Percentiles rank a stretch among this genome's conserved stretches.
phyloP scores from a whole-genome alignment of 257 asterid species.

The Hygrophila difformis region DNA sequence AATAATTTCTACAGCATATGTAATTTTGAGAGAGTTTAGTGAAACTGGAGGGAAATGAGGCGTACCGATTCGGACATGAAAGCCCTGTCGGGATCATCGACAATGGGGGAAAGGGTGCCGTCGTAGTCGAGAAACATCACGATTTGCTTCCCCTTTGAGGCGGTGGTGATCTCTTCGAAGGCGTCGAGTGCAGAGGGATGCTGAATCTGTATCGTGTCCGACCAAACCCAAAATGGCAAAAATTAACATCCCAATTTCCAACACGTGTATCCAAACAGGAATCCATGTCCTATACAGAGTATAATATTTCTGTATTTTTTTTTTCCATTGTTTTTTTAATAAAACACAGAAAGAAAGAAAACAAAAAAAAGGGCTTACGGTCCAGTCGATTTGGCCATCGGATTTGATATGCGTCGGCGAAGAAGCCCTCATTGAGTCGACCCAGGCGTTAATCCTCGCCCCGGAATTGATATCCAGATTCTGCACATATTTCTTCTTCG shows the following conservation, averaged over 20 bases:
- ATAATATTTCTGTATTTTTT: too few species aligned
- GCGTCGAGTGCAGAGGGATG: conserved; percentile 47
- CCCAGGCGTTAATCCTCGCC: conserved; percentile 65
- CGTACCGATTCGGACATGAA: conserved; percentile 45
- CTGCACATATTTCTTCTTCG: conserved; percentile 52
- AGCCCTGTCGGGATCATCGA: conserved; percentile 53
- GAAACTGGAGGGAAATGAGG: not conserved
- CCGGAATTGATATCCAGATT: conserved; percentile 45
- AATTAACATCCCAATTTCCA: too few species aligned
- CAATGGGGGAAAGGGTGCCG: conserved; percentile 52
- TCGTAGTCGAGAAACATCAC: conserved; percentile 51
- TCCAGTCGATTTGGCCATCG: conserved; percentile 49
- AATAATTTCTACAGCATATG: too few species aligned
- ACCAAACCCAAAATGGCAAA: too few species aligned
- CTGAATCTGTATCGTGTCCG: not conserved
- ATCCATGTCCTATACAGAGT: too few species aligned
- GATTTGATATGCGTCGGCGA: conserved; percentile 77
- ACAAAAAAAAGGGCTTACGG: conserved; percentile 38
- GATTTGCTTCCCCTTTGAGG: conserved; percentile 35
- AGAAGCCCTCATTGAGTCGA: conserved; percentile 90
- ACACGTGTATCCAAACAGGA: too few species aligned
- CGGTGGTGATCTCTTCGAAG: conserved; percentile 34
- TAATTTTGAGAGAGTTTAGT: not conserved
- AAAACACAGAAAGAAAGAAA: too few species aligned
- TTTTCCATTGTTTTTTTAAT: too few species aligned